These are phyloP conservation scores for Xerocomus minutiporus DNA, from an alignment of 1,284 basidiomycete genomes.

Conservation along the genomic window DNA sequence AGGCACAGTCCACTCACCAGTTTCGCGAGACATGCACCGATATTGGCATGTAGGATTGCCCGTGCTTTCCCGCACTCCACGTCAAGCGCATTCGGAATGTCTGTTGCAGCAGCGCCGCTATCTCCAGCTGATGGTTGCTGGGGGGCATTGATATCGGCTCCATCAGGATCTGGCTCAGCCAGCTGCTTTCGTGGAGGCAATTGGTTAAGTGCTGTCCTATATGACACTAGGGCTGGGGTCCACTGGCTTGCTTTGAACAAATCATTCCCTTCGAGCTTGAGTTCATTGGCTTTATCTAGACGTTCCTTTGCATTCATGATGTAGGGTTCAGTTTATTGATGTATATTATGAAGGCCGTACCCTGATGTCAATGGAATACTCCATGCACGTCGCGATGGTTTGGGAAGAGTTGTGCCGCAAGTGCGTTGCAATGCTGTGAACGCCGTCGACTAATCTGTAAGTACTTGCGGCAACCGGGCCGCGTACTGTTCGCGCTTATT, in stretches of 20 bases:
- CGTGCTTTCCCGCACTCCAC: constrained; percentile 52
- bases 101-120: neutral
- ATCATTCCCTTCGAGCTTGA: constrained; percentile 59
- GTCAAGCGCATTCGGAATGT: constrained; percentile 30
- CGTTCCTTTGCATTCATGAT: constrained; percentile 34
- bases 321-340: neutral
- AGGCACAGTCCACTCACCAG: constrained; percentile 45
- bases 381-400: neutral
- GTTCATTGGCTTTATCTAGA: constrained; percentile 49
- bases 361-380: neutral
- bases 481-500: too few species aligned
- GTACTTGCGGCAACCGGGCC: too few species aligned
- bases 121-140: constrained; percentile 19
- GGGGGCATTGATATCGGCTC: constrained; percentile 10
- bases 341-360: neutral
- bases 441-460: too few species aligned
- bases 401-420: neutral
- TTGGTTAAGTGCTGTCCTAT: constrained; percentile 53
- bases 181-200: constrained; percentile 46
- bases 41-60: constrained; percentile 71
- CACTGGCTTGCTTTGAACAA: constrained; percentile 51
- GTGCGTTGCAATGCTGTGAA: too few species aligned
- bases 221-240: constrained; percentile 62
- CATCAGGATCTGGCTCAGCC: constrained; percentile 12
- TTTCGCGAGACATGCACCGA: constrained; percentile 76